Percentiles rank a stretch among this genome's conserved stretches.
Conservation (phyloP, 306 rosid genomes). For the Lathyrus oleraceus region DNA sequence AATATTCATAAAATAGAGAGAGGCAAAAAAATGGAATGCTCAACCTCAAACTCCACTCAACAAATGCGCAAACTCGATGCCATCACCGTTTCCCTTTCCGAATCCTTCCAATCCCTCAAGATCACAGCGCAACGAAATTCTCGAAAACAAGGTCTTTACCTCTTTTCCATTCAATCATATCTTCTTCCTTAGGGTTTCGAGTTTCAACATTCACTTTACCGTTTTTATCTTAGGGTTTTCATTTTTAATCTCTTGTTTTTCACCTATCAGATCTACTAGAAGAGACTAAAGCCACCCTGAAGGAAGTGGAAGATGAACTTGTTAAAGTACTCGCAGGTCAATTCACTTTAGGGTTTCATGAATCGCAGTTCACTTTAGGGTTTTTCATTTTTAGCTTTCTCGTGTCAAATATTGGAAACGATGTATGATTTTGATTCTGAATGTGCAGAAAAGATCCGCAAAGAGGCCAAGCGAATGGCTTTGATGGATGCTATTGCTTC, state of each 20-base stretch:
- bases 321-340: constrained; percentile 80
- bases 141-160: constrained; percentile 50
- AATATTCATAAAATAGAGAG: too few species aligned
- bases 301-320: constrained; percentile 79
- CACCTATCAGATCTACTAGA: constrained; percentile 46
- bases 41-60: constrained; percentile 47
- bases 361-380: neutral
- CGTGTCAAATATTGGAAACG: neutral
- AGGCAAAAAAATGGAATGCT: constrained; percentile 41
- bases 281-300: constrained; percentile 57
- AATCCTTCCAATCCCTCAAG: constrained; percentile 48
- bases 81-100: constrained; percentile 34
- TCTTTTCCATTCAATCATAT: neutral
- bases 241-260: neutral
- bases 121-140: constrained; percentile 45
- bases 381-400: neutral
- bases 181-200: too few species aligned
- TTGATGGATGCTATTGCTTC: constrained; percentile 63
- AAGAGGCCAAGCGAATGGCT: constrained; percentile 76
- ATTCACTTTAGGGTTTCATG: neutral
- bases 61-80: constrained; percentile 47
- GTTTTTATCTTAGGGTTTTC: constrained; percentile 8
- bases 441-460: constrained; percentile 69
- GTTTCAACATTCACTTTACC: neutral
- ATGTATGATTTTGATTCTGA: neutral